Evolutionary conservation across 345 rosid genomes (phyloP).

Genomic region (Hibiscus syriacus): DNA sequence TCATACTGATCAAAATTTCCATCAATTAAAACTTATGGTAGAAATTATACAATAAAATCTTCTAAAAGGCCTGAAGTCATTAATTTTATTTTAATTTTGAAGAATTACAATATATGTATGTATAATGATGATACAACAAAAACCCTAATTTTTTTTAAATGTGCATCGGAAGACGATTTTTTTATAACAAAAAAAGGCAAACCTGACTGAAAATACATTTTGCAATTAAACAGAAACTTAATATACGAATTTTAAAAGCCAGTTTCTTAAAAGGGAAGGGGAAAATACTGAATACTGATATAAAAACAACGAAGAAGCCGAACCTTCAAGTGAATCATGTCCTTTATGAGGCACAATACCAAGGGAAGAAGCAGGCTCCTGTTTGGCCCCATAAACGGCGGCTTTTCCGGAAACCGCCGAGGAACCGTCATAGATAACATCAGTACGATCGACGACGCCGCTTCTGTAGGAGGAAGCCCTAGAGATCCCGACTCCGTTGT

Average conservation of each 20-base stretch:
- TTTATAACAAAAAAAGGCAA: neutral
- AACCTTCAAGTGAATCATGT: constrained; percentile 35
- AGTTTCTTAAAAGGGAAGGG: neutral
- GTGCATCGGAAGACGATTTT: neutral
- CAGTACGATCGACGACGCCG: constrained; percentile 29
- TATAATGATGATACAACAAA: neutral
- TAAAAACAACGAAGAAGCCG: neutral
- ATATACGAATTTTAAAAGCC: neutral
- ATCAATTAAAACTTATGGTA: neutral
- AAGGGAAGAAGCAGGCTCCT: constrained; percentile 45
- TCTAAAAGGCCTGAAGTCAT: neutral
- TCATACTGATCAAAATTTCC: neutral
- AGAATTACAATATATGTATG: neutral
- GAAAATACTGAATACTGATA: neutral
- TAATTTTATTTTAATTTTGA: neutral
- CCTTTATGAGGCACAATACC: constrained; percentile 44
- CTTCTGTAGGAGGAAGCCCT: constrained; percentile 22
- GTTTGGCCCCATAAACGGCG: constrained; percentile 25
- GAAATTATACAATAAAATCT: neutral
- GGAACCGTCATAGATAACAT: constrained; percentile 14
- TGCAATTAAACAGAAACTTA: neutral
- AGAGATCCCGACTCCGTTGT: constrained; percentile 38
- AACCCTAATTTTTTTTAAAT: neutral
- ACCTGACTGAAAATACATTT: neutral
- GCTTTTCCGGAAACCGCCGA: neutral